phyloP scores from a whole-genome alignment of 192 early-diverging fungal genomes.

The Pilaira anomala region DNA sequence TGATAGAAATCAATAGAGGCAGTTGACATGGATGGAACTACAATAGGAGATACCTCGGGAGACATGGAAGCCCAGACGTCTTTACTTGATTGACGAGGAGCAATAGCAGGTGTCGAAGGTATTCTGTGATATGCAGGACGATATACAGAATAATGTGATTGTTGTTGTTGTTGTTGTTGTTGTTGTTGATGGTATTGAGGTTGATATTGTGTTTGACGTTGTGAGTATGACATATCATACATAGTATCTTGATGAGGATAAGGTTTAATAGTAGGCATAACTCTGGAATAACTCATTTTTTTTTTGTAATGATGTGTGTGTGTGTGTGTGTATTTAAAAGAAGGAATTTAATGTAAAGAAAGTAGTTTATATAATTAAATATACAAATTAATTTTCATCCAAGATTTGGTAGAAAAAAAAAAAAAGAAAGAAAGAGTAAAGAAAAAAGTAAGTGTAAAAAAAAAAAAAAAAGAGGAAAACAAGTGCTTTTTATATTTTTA shows the following conservation, averaged over 20 bases:
- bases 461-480: neutral
- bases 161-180: neutral
- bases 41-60: constrained; percentile 17
- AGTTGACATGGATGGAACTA: constrained; percentile 18
- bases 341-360: neutral
- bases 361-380: neutral
- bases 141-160: constrained; percentile 5
- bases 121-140: constrained; percentile 17
- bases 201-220: neutral
- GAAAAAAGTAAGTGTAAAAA: no score
- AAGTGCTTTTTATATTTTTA: no score
- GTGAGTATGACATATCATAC: neutral
- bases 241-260: constrained; percentile 17
- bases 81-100: constrained; percentile 1
- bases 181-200: neutral
- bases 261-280: constrained; percentile 18
- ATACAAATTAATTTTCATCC: neutral
- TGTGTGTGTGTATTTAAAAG: no score
- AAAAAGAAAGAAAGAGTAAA: neutral
- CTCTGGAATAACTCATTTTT: constrained; percentile 17
- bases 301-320: neutral
- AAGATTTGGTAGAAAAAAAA: constrained; percentile 1
- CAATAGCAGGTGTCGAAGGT: constrained; percentile 9
- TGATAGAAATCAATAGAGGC: constrained; percentile 13
- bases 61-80: constrained; percentile 2